These are phyloP conservation scores for Piper betle DNA, from an alignment of 164 flowering plant genomes.

Conservation along the genomic window DNA sequence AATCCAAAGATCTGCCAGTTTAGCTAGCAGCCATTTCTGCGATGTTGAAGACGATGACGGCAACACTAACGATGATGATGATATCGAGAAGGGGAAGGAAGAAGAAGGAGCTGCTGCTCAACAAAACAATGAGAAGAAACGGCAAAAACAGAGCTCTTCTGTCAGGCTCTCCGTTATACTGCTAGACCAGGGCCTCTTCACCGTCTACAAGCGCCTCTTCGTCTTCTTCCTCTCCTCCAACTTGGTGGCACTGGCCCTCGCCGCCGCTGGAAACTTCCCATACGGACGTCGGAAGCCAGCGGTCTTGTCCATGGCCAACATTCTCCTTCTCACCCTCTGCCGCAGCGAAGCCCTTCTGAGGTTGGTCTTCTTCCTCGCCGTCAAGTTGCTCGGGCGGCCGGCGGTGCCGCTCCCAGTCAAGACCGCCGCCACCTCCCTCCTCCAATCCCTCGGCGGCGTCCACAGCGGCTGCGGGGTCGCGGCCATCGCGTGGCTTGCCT, in stretches of 20 bases:
- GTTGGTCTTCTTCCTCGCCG: conserved; percentile 36
- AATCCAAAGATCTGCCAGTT: conserved; percentile 13
- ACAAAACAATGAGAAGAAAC: not conserved
- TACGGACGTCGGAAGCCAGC: conserved; percentile 27
- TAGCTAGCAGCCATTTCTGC: conserved; percentile 43
- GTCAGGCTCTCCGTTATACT: conserved; percentile 32
- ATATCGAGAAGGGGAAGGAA: not conserved
- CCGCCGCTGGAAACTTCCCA: conserved; percentile 29
- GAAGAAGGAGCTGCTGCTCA: not conserved
- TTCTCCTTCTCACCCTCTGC: conserved; percentile 32
- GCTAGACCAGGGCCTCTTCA: conserved; percentile 51
- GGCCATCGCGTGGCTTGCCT: conserved; percentile 43
- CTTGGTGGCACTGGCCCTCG: conserved; percentile 21
- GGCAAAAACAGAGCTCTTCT: conserved; percentile 8
- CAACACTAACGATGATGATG: conserved; percentile 2
- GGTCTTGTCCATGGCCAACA: conserved; percentile 35
- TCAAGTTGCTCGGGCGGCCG: conserved; percentile 27
- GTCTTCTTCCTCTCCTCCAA: conserved; percentile 21
- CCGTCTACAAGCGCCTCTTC: conserved; percentile 48
- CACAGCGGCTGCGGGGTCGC: conserved; percentile 53
- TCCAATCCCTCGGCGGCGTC: conserved; percentile 46
- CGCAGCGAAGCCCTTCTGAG: conserved; percentile 37
- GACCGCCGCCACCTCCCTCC: conserved; percentile 37
- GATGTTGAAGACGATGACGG: conserved; percentile 11
- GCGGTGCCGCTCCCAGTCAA: conserved; percentile 36